Evolutionary conservation across 129 eudicot species (phyloP).

Genomic region (Ambrosia artemisiifolia): DNA sequence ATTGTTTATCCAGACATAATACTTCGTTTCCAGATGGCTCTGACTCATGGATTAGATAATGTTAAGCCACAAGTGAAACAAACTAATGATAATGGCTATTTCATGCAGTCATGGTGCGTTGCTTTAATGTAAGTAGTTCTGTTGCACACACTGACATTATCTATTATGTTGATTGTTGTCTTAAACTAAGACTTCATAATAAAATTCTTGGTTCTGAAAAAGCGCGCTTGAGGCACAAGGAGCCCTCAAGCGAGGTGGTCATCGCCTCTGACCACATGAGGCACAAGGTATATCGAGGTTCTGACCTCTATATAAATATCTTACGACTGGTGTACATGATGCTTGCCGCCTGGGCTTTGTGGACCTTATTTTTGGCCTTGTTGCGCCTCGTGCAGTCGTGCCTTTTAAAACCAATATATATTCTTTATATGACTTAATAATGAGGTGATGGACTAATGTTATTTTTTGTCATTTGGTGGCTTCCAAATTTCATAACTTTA

Average conservation of each 20-base stretch:
- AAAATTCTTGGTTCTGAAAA: no score
- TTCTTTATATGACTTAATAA: no score
- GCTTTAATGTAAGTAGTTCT: slow-evolving; percentile 68
- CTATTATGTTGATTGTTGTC: neutral
- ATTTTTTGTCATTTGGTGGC: neutral
- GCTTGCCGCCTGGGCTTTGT: no score
- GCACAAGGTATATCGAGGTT: no score
- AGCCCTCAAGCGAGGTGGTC: no score
- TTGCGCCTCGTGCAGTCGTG: no score
- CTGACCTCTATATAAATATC: no score
- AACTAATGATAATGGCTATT: slow-evolving; percentile 65
- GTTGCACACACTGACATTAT: neutral
- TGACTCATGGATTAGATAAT: slow-evolving; percentile 98
- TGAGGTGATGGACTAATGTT: neutral
- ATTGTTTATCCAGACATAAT: neutral
- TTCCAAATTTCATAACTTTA: neutral
- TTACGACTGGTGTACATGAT: no score
- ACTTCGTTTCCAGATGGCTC: slow-evolving; percentile 60
- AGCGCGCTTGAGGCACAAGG: no score
- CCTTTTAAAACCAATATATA: no score
- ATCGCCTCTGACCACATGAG: no score
- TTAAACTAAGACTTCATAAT: neutral
- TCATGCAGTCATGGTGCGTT: slow-evolving; percentile 92
- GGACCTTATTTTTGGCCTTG: no score
- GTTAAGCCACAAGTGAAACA: slow-evolving; percentile 87